Percentiles rank a stretch among this genome's conserved stretches.
These are phyloP conservation scores for Torulaspora maleeae DNA, from an alignment of 805 yeast genomes.

Conservation along the genomic window DNA sequence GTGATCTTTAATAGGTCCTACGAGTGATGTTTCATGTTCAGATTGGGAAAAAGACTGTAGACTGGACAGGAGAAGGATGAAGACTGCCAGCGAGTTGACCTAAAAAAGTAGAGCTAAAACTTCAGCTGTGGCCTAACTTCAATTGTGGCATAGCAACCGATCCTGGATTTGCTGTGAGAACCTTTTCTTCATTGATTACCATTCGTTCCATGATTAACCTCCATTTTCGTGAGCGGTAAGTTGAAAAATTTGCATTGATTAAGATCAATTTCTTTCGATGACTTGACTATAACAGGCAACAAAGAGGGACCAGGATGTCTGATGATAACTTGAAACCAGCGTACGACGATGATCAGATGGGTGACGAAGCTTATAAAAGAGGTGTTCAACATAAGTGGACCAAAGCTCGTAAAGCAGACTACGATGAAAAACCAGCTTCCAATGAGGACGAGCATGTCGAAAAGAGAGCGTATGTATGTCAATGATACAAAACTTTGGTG, in stretches of 20 bases:
- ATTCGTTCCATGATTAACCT: background rate
- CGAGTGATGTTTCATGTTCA: no score
- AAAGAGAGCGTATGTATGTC: slow-evolving; percentile 30
- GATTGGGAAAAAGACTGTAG: no score
- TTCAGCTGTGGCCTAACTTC: no score
- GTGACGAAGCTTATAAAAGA: slow-evolving; percentile 40
- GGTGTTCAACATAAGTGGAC: slow-evolving; percentile 39
- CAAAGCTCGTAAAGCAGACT: slow-evolving; percentile 31
- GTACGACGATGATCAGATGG: slow-evolving; percentile 37
- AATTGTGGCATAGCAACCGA: background rate
- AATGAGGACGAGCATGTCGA: slow-evolving; percentile 18
- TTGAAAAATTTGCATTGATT: slow-evolving; percentile 5
- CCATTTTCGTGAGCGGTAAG: slow-evolving; percentile 5
- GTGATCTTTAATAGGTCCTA: no score
- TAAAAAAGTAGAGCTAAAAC: no score
- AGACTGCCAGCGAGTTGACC: no score
- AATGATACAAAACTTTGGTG: background rate
- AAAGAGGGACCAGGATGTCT: slow-evolving; percentile 14
- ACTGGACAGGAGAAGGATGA: no score
- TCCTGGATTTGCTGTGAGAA: background rate
- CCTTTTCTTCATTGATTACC: background rate
- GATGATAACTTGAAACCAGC: slow-evolving; percentile 25
- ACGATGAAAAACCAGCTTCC: slow-evolving; percentile 10
- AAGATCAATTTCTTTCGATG: background rate
- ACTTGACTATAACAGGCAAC: background rate